Evolutionary conservation across 1,284 basidiomycete species (phyloP).

Genomic region (Lentinula novae-zelandiae): DNA sequence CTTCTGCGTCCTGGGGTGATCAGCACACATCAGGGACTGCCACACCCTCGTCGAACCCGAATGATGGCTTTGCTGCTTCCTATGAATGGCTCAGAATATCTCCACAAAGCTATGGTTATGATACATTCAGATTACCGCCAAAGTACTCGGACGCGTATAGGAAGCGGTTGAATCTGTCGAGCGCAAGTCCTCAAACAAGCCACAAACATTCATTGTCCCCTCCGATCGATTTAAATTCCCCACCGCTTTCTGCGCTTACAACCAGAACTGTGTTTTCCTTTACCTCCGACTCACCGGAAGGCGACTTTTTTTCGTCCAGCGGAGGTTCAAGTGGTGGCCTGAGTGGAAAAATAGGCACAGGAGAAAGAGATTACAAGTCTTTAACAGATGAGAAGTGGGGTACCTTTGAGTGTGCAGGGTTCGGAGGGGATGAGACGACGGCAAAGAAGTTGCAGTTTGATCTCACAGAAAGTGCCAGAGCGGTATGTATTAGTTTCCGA

Average conservation of each 20-base stretch:
- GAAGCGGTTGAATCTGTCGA: conserved; percentile 67
- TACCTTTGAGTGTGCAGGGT: conserved; percentile 80
- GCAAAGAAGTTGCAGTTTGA: conserved; percentile 82
- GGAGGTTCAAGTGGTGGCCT: neutral
- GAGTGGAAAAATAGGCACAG: neutral
- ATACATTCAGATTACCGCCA: conserved; percentile 1
- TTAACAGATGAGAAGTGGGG: conserved; percentile 87
- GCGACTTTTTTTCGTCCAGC: neutral
- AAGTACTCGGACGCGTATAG: conserved; percentile 69
- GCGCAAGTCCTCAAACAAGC: conserved; percentile 37
- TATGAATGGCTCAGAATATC: conserved; percentile 69
- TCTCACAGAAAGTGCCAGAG: conserved; percentile 79
- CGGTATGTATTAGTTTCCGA: conserved; percentile 43
- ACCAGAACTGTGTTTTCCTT: neutral
- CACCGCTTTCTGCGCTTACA: conserved; percentile 5
- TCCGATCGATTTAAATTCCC: neutral
- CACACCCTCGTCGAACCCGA: neutral
- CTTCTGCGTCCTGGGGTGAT: conserved; percentile 67
- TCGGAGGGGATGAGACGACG: conserved; percentile 38
- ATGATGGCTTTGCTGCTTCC: conserved; percentile 44
- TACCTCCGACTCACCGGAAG: neutral
- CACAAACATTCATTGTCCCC: neutral
- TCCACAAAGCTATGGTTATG: neutral
- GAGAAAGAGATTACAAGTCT: conserved; percentile 48
- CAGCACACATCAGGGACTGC: conserved; percentile 19